A percentile compares a stretch with the other conserved stretches of the same genome.
Conservation (phyloP, 331 rosid species). For the Quercus lobata region DNA sequence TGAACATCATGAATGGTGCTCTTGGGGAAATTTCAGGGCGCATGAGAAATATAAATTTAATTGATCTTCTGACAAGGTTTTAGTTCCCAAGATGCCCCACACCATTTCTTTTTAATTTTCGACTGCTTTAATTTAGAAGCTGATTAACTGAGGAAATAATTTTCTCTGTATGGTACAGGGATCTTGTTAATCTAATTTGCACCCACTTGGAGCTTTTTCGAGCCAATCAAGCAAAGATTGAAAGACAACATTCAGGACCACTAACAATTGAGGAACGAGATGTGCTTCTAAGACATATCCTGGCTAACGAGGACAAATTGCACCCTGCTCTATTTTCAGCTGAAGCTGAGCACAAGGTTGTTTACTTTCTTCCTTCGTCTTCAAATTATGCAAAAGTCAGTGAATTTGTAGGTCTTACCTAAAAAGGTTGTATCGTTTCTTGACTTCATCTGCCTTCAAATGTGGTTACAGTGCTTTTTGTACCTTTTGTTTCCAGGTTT, state of each 20-base stretch:
- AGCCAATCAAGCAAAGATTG: slow-evolving; percentile 64
- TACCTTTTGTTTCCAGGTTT: slow-evolving; percentile 55
- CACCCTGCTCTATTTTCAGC: slow-evolving; percentile 98
- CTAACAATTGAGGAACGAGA: slow-evolving; percentile 68
- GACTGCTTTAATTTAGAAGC: slow-evolving; percentile 12
- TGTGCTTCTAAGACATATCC: slow-evolving; percentile 51
- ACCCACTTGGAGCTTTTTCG: slow-evolving; percentile 90
- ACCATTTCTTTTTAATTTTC: slow-evolving; percentile 6
- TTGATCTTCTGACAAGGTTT: slow-evolving; percentile 92
- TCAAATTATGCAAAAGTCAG: slow-evolving; percentile 2
- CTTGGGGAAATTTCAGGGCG: slow-evolving; percentile 90
- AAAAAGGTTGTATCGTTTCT: slow-evolving; percentile 11
- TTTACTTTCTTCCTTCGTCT: slow-evolving; percentile 20
- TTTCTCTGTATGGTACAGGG: slow-evolving; percentile 59
- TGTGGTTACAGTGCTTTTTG: slow-evolving; percentile 27
- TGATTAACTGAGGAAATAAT: slow-evolving; percentile 35
- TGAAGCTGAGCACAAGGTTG: slow-evolving; percentile 98
- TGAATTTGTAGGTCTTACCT: slow-evolving; percentile 19
- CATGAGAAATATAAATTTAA: slow-evolving; percentile 79
- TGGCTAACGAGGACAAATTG: slow-evolving; percentile 81
- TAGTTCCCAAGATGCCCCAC: slow-evolving; percentile 13
- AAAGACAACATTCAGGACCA: slow-evolving; percentile 42
- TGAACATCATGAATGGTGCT: slow-evolving; percentile 58
- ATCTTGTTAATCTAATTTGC: slow-evolving; percentile 75
- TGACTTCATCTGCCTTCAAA: background rate